phyloP scores from a whole-genome alignment of 192 early-diverging fungal genomes.

The Podila minutissima region DNA sequence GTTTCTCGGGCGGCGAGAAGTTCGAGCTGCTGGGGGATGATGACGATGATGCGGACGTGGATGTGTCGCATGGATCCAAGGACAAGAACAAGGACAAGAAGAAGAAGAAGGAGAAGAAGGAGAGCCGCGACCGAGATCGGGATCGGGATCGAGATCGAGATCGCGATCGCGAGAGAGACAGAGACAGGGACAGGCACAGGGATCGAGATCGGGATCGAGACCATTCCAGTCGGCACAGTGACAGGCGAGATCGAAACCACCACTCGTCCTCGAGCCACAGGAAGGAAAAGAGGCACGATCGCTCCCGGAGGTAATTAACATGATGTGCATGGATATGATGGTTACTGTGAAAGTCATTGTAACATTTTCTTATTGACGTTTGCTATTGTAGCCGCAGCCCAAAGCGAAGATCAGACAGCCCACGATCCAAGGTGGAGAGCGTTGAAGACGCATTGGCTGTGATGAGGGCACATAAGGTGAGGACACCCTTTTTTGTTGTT shows the following conservation, averaged over 20 bases:
- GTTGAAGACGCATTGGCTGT: conserved; percentile 47
- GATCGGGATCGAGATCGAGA: conserved; percentile 5
- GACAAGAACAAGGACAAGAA: conserved; percentile 62
- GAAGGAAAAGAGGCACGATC: conserved; percentile 24
- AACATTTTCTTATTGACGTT: conserved; percentile 2
- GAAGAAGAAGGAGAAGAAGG: conserved; percentile 53
- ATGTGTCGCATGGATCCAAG: conserved; percentile 10
- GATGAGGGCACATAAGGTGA: conserved; percentile 44
- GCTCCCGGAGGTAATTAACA: conserved; percentile 31
- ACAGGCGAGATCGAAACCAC: conserved; percentile 2
- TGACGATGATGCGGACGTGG: conserved; percentile 6
- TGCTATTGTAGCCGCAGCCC: conserved; percentile 21
- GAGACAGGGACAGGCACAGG: conserved; percentile 1
- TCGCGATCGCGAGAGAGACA: conserved; percentile 8
- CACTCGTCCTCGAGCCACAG: conserved; percentile 8
- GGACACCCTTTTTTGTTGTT: not conserved
- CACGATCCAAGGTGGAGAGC: conserved; percentile 32
- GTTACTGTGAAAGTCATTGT: not conserved
- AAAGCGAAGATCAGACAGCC: conserved; percentile 22
- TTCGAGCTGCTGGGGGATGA: conserved; percentile 50
- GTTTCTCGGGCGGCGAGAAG: conserved; percentile 39
- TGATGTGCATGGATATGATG: not conserved
- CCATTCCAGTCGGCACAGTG: not conserved
- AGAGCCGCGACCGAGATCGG: conserved; percentile 37
- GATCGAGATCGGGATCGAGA: conserved; percentile 8